These are phyloP conservation scores for Globisporangium uncinulatum DNA, from an alignment of 352 stramenopile genomes.

Conservation along the genomic window DNA sequence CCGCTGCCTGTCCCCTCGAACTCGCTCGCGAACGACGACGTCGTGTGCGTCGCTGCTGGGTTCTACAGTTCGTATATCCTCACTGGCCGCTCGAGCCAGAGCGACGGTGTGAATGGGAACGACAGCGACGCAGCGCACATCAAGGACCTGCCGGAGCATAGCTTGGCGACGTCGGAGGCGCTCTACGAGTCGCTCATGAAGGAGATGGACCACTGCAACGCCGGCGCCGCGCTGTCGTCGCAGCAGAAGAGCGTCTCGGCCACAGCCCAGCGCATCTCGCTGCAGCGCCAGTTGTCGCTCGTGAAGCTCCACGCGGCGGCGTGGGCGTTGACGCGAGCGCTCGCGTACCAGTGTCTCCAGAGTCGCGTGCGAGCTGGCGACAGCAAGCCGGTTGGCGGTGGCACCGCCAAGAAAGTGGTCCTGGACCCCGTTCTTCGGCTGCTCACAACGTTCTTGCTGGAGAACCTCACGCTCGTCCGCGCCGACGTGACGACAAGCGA, in stretches of 20 bases:
- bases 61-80: slow-evolving; percentile 90
- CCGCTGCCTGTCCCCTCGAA: slow-evolving; percentile 73
- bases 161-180: slow-evolving; percentile 55
- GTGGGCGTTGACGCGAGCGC: slow-evolving; percentile 72
- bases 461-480: slow-evolving; percentile 51
- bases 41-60: slow-evolving; percentile 69
- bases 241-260: slow-evolving; percentile 20
- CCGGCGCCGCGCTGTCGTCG: not conserved
- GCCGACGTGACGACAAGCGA: slow-evolving; percentile 10
- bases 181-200: slow-evolving; percentile 86
- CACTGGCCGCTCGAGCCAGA: slow-evolving; percentile 56
- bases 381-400: slow-evolving; percentile 1
- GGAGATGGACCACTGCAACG: slow-evolving; percentile 67
- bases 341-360: slow-evolving; percentile 76
- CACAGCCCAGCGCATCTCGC: slow-evolving; percentile 39
- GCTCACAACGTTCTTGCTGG: slow-evolving; percentile 56
- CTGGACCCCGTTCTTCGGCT: slow-evolving; percentile 49
- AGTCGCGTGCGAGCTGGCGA: slow-evolving; percentile 4
- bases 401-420: not conserved
- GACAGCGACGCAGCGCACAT: slow-evolving; percentile 31
- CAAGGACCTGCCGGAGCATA: slow-evolving; percentile 63
- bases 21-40: slow-evolving; percentile 74
- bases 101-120: slow-evolving; percentile 20
- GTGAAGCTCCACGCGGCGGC: slow-evolving; percentile 72
- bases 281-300: slow-evolving; percentile 52